Percentiles rank a stretch among this genome's conserved stretches.
Conservation (phyloP, 2,329 filamentous ascomycete species). For the Colletotrichum musae region DNA sequence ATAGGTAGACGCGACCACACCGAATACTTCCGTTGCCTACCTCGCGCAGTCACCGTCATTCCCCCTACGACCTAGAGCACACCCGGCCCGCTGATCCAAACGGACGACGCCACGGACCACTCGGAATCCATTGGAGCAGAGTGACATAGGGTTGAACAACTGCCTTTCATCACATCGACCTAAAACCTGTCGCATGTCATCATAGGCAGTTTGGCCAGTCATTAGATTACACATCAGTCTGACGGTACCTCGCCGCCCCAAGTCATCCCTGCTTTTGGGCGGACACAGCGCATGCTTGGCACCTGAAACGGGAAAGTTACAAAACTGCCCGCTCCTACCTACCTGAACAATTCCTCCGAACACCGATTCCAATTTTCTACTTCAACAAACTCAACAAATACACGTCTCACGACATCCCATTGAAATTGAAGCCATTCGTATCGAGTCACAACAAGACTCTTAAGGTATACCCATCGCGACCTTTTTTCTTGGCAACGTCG, state of each 20-base stretch:
- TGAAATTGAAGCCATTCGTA: not conserved
- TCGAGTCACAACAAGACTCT: not conserved
- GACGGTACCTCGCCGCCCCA: slow-evolving; percentile 16
- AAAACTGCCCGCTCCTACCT: slow-evolving; percentile 28
- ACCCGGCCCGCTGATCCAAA: slow-evolving; percentile 16
- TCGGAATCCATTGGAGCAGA: not conserved
- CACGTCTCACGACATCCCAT: not conserved
- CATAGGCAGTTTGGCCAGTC: slow-evolving; percentile 24
- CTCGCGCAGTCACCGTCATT: slow-evolving; percentile 13
- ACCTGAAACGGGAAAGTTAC: slow-evolving; percentile 31
- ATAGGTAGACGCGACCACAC: slow-evolving; percentile 8
- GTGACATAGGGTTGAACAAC: slow-evolving; percentile 7
- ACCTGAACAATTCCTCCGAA: not conserved
- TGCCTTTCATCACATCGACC: not conserved
- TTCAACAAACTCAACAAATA: slow-evolving; percentile 8
- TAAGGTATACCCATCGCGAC: not conserved
- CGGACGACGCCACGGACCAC: not conserved
- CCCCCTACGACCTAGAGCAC: slow-evolving; percentile 5
- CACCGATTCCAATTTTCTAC: slow-evolving; percentile 2
- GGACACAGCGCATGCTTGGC: slow-evolving; percentile 30
- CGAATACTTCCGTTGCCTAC: not conserved
- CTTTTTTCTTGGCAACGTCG: not conserved
- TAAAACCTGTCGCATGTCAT: slow-evolving; percentile 13
- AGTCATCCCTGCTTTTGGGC: slow-evolving; percentile 30
- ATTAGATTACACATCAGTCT: slow-evolving; percentile 35